phyloP scores from a whole-genome alignment of 139 green algal genomes.

The Closterium sp. region DNA sequence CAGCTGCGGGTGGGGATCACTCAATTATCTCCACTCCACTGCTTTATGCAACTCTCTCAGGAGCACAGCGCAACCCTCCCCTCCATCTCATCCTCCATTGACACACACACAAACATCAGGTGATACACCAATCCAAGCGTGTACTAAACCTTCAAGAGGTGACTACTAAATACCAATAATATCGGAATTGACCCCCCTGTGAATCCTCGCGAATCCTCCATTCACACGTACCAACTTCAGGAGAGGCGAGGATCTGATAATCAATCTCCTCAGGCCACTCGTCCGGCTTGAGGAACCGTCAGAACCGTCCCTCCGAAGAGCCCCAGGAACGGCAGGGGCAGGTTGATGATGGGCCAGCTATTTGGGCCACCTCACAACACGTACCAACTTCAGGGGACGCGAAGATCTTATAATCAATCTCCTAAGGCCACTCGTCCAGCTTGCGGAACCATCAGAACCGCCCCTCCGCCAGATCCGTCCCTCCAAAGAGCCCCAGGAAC shows the following conservation, averaged over 20 bases:
- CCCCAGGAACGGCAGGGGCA: slow-evolving; percentile 53
- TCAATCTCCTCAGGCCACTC: slow-evolving; percentile 57
- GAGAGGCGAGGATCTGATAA: slow-evolving; percentile 39
- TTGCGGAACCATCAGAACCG: too few species aligned
- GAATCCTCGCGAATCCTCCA: background rate
- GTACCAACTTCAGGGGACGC: slow-evolving; percentile 29
- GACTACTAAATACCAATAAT: background rate
- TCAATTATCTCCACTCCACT: too few species aligned
- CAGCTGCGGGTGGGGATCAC: too few species aligned
- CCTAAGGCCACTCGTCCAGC: slow-evolving; percentile 34
- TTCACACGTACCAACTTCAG: slow-evolving; percentile 20
- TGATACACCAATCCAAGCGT: too few species aligned
- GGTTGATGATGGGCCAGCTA: slow-evolving; percentile 56
- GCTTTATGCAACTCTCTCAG: too few species aligned
- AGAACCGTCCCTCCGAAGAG: slow-evolving; percentile 40
- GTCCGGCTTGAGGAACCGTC: background rate
- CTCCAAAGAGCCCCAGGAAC: slow-evolving; percentile 54
- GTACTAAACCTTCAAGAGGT: background rate
- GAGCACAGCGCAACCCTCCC: too few species aligned
- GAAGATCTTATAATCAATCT: slow-evolving; percentile 57
- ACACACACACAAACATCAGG: too few species aligned
- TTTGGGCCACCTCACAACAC: too few species aligned
- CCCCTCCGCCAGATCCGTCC: background rate
- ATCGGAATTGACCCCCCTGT: background rate
- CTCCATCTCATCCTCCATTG: too few species aligned